Percentiles rank a stretch among this genome's conserved stretches.
Conservation (phyloP, 345 rosid species). For the Bruguiera parviflora region DNA sequence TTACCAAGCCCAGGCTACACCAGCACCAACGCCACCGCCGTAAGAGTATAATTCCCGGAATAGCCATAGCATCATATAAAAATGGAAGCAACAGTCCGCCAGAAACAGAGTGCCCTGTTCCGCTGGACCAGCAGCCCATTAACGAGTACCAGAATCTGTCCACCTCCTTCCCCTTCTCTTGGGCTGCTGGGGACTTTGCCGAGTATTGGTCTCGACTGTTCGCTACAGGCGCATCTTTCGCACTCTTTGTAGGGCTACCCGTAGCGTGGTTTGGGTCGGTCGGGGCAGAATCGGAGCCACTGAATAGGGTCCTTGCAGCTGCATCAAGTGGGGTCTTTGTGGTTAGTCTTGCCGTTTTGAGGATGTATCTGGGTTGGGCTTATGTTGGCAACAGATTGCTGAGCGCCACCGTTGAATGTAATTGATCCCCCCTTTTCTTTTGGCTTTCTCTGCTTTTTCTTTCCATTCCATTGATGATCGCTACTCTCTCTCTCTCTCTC, state of each 20-base stretch:
- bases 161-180: constrained; percentile 79
- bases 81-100: constrained; percentile 50
- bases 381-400: constrained; percentile 93
- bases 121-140: constrained; percentile 73
- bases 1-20: neutral
- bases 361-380: constrained; percentile 99
- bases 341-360: constrained; percentile 77
- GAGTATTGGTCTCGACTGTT: constrained; percentile 59
- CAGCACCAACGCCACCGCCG: constrained; percentile 5
- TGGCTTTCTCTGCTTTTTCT: neutral
- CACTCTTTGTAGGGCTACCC: constrained; percentile 65
- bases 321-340: constrained; percentile 71
- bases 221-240: constrained; percentile 67
- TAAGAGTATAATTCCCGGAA: constrained; percentile 14
- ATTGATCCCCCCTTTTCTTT: neutral
- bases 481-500: too few species aligned
- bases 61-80: constrained; percentile 30
- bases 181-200: constrained; percentile 60
- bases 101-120: constrained; percentile 84
- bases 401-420: constrained; percentile 93
- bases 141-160: constrained; percentile 83
- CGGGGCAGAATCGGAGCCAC: constrained; percentile 61
- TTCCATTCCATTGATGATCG: neutral
- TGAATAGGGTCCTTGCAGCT: constrained; percentile 51
- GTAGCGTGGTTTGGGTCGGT: constrained; percentile 81